These are phyloP conservation scores for Gossypium trilobum DNA, from an alignment of 441 rosid species.

Conservation along the genomic window DNA sequence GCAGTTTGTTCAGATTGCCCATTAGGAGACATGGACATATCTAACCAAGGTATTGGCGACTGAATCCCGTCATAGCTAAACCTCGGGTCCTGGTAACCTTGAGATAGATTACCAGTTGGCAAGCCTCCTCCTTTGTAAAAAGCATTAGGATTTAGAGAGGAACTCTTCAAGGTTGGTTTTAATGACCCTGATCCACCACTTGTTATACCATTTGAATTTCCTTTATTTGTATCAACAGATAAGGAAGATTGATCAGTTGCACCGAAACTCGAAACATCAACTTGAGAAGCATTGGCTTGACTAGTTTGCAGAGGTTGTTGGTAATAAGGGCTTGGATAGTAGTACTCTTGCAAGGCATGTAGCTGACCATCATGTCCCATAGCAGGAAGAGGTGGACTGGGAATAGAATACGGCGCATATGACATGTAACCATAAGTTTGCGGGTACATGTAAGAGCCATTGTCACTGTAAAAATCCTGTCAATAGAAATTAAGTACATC, in stretches of 20 bases:
- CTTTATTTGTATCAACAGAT: conserved; percentile 28
- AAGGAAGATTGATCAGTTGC: conserved; percentile 28
- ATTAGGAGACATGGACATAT: conserved; percentile 29
- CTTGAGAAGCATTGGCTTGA: conserved; percentile 22
- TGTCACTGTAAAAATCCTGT: conserved; percentile 35
- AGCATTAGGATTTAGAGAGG: conserved; percentile 33
- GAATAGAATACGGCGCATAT: conserved; percentile 36
- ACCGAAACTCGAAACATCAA: conserved; percentile 22
- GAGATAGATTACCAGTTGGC: conserved; percentile 26
- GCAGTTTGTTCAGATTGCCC: conserved; percentile 29
- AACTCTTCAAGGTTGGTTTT: conserved; percentile 33
- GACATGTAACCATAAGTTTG: conserved; percentile 33
- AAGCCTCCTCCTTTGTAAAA: conserved; percentile 34
- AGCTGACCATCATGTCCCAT: conserved; percentile 35
- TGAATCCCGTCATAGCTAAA: conserved; percentile 41
- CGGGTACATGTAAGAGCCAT: conserved; percentile 37
- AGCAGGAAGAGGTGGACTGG: conserved; percentile 34
- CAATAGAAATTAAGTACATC: conserved; percentile 7
- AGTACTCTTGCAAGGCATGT: conserved; percentile 36
- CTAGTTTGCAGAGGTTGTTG: conserved; percentile 22
- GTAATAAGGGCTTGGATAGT: conserved; percentile 40
- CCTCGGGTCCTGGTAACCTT: conserved; percentile 38
- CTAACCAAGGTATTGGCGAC: conserved; percentile 39
- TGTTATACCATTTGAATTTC: conserved; percentile 24
- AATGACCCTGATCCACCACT: conserved; percentile 27